Conservation (phyloP, 2,329 filamentous ascomycete species). For the Aspergillus niger region DNA sequence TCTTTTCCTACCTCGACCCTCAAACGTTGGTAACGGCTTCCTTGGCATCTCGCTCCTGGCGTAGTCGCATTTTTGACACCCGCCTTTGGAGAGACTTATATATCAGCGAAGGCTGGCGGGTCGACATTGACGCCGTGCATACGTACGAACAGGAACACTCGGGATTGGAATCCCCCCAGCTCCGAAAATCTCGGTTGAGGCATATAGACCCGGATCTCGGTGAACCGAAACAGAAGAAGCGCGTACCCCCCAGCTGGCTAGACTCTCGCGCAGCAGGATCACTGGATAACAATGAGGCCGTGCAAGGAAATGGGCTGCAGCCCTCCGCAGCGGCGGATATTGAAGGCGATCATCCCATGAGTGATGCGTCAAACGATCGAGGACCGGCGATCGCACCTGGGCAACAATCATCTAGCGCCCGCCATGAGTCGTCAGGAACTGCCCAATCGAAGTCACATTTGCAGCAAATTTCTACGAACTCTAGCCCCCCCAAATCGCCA, state of each 20-base stretch:
- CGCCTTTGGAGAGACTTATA: conserved; percentile 86
- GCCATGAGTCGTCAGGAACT: conserved; percentile 8
- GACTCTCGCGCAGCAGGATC: conserved; percentile 39
- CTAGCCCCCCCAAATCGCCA: conserved; percentile 28
- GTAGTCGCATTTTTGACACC: conserved; percentile 75
- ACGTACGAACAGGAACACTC: conserved; percentile 62
- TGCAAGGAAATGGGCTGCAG: conserved; percentile 9
- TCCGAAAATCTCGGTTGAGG: conserved; percentile 50
- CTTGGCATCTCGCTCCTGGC: conserved; percentile 78
- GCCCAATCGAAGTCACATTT: conserved; percentile 13
- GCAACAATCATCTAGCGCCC: conserved; percentile 23
- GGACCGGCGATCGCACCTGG: conserved; percentile 15
- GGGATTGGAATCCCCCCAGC: conserved; percentile 38
- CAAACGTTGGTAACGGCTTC: conserved; percentile 77
- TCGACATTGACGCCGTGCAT: conserved; percentile 65
- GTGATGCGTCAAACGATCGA: conserved; percentile 38
- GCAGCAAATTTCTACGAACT: conserved; percentile 23
- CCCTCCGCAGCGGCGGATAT: conserved; percentile 28
- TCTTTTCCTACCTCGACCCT: conserved; percentile 83
- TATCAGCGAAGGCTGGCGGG: conserved; percentile 80
- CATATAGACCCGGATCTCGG: conserved; percentile 51
- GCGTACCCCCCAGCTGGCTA: conserved; percentile 49
- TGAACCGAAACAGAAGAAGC: conserved; percentile 56
- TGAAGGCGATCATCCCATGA: conserved; percentile 48
- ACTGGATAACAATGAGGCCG: conserved; percentile 6